Conservation (phyloP, 1,284 basidiomycete genomes). For the Naganishia cerealis region DNA sequence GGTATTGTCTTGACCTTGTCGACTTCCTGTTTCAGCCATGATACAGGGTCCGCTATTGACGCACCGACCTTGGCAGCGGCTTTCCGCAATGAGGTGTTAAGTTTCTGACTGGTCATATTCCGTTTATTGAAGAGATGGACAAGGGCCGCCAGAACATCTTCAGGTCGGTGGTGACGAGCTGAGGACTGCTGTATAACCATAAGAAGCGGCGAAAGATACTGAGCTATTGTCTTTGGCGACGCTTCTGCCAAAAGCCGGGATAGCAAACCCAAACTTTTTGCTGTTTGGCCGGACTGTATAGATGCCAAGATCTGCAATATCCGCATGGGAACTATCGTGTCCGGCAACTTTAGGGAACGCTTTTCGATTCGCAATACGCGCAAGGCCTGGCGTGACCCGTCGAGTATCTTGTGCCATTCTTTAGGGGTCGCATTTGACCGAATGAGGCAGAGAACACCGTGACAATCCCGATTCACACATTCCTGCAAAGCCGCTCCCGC, state of each 20-base stretch:
- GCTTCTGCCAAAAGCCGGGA: slow-evolving; percentile 8
- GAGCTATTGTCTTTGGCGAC: background rate
- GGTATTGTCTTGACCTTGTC: background rate
- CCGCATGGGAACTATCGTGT: background rate
- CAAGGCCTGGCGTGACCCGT: background rate
- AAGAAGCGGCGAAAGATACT: background rate
- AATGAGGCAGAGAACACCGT: background rate
- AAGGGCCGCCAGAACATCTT: slow-evolving; percentile 1
- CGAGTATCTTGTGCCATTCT: slow-evolving; percentile 11
- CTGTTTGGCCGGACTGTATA: slow-evolving; percentile 1
- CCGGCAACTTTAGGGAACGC: background rate
- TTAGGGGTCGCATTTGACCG: background rate
- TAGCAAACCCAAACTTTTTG: slow-evolving; percentile 7
- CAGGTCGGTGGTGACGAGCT: background rate
- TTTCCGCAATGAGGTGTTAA: background rate
- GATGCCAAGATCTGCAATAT: background rate
- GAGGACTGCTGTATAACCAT: background rate
- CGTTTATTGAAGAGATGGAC: slow-evolving; percentile 4
- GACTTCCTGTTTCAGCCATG: slow-evolving; percentile 9
- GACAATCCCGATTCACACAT: background rate
- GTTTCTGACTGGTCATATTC: background rate
- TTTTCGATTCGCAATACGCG: background rate
- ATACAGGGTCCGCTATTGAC: slow-evolving; percentile 8
- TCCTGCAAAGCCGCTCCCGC: background rate
- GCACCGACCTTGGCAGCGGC: background rate